A percentile compares a stretch with the other conserved stretches of the same genome.
These are phyloP conservation scores for Borovskyia barvae DNA, from an alignment of 208 protist genomes.

Conservation along the genomic window DNA sequence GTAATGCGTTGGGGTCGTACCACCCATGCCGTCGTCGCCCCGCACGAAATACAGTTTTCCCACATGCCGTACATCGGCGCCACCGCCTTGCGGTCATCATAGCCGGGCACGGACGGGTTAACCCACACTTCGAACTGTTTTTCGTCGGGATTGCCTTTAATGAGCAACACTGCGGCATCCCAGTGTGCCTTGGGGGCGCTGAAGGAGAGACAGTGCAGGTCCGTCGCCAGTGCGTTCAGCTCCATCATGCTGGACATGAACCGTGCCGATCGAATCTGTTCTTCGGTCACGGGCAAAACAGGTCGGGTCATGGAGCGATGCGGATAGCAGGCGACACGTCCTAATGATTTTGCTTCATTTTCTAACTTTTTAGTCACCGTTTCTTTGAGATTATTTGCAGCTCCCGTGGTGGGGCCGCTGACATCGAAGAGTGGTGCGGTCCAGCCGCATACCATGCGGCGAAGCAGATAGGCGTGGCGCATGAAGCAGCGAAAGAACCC, in stretches of 20 bases:
- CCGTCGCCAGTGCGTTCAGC: conserved; percentile 50
- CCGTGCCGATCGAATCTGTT: conserved; percentile 28
- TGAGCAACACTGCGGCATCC: conserved; percentile 77
- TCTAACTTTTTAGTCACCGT: conserved; percentile 54
- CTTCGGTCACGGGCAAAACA: conserved; percentile 36
- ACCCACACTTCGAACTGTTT: conserved; percentile 85
- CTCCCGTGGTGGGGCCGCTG: not conserved
- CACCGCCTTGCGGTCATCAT: conserved; percentile 65
- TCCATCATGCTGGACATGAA: conserved; percentile 64
- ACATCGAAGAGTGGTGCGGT: not conserved
- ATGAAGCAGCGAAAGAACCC: too few relatives aligned
- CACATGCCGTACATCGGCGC: conserved; percentile 92
- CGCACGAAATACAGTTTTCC: conserved; percentile 90
- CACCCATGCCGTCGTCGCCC: conserved; percentile 71
- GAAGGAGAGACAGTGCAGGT: conserved; percentile 79
- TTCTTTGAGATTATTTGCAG: conserved; percentile 45
- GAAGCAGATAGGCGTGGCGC: too few relatives aligned
- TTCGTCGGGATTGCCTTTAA: conserved; percentile 66
- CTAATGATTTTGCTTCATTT: conserved; percentile 52
- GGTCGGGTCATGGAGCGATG: conserved; percentile 78
- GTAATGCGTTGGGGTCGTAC: conserved; percentile 79
- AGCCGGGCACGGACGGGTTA: conserved; percentile 74
- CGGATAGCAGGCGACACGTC: conserved; percentile 71
- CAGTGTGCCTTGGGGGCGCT: conserved; percentile 83
- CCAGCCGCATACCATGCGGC: too few relatives aligned